Base-by-base conservation (phyloP, 2,329 filamentous ascomycete genomes). In the Claviceps purpurea region DNA sequence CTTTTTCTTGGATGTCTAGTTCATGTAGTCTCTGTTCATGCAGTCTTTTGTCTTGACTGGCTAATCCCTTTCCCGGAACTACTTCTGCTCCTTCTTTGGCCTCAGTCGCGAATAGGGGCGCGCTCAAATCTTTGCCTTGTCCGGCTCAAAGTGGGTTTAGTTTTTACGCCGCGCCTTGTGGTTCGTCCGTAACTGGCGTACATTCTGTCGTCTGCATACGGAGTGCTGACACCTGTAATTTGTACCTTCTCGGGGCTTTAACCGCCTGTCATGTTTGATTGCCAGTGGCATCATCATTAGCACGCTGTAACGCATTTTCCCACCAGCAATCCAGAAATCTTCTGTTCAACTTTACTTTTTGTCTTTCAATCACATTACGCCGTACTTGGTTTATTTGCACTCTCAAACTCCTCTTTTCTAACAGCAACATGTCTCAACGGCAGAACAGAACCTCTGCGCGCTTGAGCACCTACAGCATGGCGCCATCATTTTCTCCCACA, bases 391-490 rank as follows among this genome's bases (percentile, higher is more conserved):
- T 42, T 34, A 2, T 2, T 40, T 26, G 50, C 30, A 30, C 18
- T 16, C 30, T 38, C 24, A 16, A n/a, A 38, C 18, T 7, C 24
- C 18, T n/a, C 20, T 7, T n/a, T 3, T 47, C 14, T 22, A 49
- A 47, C 53, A 53, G 14, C 54, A 44, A 52, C 16, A 58, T 58
- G 51, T 49, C 55, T 47, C 60, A 55, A 58, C 54, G 54, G 59
- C 71, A 72, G 75, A 68, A 70, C 57, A 76, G 76, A 58, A 71
- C 71, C 51, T 81, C 78, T 1, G 67, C 77, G 53, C 78, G 78
- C 58, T 77, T 73, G 65, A 80, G 77, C 72, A 77, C 77, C 55
- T 80, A 77, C 68, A 80, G 77, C 71, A 75, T 76, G 67, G 70
- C 77, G 7, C 76, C 76, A 16, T 79, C 77, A 18, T 62, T 93